Evolutionary conservation across 306 rosid species (phyloP), one percentile per base, ranked within the genome.

Genomic region (Astragalus membranaceus): DNA sequence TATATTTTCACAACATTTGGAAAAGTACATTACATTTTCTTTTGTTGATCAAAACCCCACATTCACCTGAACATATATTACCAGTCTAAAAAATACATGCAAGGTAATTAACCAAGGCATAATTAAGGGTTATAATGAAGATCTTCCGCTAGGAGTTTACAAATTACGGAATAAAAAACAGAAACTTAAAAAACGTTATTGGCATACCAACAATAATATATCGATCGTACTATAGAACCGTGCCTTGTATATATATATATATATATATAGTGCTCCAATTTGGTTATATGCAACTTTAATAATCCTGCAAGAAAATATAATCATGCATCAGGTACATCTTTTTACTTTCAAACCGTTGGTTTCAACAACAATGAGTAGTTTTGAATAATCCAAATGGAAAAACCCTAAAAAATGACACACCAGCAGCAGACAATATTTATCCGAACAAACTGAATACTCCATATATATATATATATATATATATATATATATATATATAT

Each of bases 231-330:
- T 37, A 64, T 48, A 49, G n/a, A 32, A 71, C 13, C 44, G 56
- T 53, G 39, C 68, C 42, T 52, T 76, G 55, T 29, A 44, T 39
- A 42, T n/a, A n/a, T n/a, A n/a, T n/a, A n/a, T n/a, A n/a, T n/a
- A n/a, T n/a, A n/a, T n/a, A n/a, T 35, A 71, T 23, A 67, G 73
- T 68, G 63, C 72, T 67, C 82, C 82, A 78, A 56, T 64, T 73
- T 47, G 74, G 65, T 57, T 77, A 58, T 61, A 62, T 48, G 73
- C 76, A 67, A 73, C 77, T 47, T 68, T 60, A 26, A 65, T 53
- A 63, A 50, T 58, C 77, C 80, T 78, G 83, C 75, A 74, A 69
- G 23, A 23, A 75, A 7, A 79, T 26, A 56, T n/a, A 35, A 54
- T 64, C 37, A 70, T 63, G 53, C 8, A 39, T 39, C 9, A 35